phyloP scores from a whole-genome alignment of 148 eudicot species.

The Camellia lanceoleosa region DNA sequence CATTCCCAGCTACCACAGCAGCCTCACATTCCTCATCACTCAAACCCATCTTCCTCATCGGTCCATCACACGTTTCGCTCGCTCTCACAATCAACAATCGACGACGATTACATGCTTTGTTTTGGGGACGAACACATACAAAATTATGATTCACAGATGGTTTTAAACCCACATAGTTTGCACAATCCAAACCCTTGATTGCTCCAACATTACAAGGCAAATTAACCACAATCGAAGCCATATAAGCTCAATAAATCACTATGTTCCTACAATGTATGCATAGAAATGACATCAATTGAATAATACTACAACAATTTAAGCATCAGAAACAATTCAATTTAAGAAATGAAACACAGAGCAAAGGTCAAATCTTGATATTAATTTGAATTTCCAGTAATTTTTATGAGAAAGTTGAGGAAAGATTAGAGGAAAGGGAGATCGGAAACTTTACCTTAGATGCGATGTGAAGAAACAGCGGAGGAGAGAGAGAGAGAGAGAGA shows the following conservation, averaged over 20 bases:
- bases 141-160: conserved; percentile 13
- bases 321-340: neutral
- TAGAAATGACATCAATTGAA: neutral
- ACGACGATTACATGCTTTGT: conserved; percentile 10
- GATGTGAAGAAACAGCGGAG: neutral
- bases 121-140: conserved; percentile 10
- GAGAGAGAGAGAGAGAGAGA: neutral
- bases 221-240: conserved; percentile 36
- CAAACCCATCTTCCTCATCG: conserved; percentile 36
- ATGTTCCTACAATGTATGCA: conserved; percentile 10
- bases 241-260: conserved; percentile 4
- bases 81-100: conserved; percentile 33
- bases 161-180: conserved; percentile 18
- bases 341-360: neutral
- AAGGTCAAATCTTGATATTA: neutral
- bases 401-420: neutral
- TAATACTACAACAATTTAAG: neutral
- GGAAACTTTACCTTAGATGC: neutral
- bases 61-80: conserved; percentile 31
- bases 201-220: conserved; percentile 32
- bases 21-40: conserved; percentile 87
- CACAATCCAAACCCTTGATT: conserved; percentile 31
- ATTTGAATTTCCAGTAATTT: neutral
- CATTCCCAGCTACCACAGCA: conserved; percentile 78
- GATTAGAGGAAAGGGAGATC: conserved; percentile 1